A percentile compares a stretch with the other conserved stretches of the same genome.
Conservation (phyloP, 2,329 filamentous ascomycete species). For the Penicillium fuscoglaucum region DNA sequence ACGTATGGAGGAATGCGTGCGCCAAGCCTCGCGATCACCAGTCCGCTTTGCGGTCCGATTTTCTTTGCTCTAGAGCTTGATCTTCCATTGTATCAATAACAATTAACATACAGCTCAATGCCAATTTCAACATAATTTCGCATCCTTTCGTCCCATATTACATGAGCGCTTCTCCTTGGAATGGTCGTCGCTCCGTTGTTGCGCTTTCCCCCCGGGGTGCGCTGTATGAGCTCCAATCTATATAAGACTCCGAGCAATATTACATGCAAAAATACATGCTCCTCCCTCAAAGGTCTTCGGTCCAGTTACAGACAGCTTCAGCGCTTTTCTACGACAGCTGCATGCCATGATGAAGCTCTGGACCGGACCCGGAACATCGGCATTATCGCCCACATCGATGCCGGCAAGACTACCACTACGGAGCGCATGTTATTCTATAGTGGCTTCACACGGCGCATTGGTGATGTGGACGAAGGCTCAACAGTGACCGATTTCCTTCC, state of each 20-base stretch:
- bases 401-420: constrained; percentile 96
- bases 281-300: constrained; percentile 5
- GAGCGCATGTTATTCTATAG: constrained; percentile 99
- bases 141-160: constrained; percentile 4
- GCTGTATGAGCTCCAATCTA: constrained; percentile 20
- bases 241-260: constrained; percentile 17
- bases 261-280: constrained; percentile 10
- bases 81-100: neutral
- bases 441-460: constrained; percentile 81
- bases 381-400: constrained; percentile 98
- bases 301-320: constrained; percentile 12
- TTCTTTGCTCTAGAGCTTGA: constrained; percentile 10
- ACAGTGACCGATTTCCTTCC: constrained; percentile 97
- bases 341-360: constrained; percentile 38
- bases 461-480: constrained; percentile 94
- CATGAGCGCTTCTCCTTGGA: constrained; percentile 11
- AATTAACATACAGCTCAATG: constrained; percentile 4
- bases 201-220: constrained; percentile 30
- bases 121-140: neutral
- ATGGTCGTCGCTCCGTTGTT: constrained; percentile 37
- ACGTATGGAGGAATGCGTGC: constrained; percentile 24
- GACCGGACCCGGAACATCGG: constrained; percentile 87
- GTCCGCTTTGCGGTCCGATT: constrained; percentile 18
- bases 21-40: constrained; percentile 23
- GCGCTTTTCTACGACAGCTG: constrained; percentile 32